These are phyloP conservation scores for Paracoccidioides brasiliensis DNA, from an alignment of 2,329 filamentous ascomycete species.

Conservation along the genomic window DNA sequence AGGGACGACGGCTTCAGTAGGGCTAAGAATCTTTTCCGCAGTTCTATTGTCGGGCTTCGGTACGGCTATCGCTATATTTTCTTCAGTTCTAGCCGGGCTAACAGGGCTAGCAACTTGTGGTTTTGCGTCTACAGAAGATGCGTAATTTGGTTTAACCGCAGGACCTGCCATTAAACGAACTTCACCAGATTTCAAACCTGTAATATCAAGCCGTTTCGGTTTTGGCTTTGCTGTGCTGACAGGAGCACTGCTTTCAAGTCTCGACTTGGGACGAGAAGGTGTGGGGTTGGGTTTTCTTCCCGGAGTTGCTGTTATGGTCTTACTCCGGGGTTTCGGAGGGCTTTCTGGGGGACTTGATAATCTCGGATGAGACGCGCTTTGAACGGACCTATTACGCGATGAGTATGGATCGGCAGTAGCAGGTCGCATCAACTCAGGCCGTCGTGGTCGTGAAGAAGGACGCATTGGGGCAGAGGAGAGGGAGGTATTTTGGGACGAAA, in stretches of 20 bases:
- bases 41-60: conserved; percentile 25
- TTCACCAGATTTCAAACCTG: conserved; percentile 18
- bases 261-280: conserved; percentile 22
- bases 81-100: conserved; percentile 18
- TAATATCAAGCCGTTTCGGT: conserved; percentile 22
- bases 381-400: conserved; percentile 13
- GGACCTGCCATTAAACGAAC: conserved; percentile 8
- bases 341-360: conserved; percentile 17
- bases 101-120: conserved; percentile 15
- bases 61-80: conserved; percentile 38
- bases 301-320: conserved; percentile 19
- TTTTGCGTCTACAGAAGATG: conserved; percentile 8
- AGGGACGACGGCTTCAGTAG: conserved; percentile 1
- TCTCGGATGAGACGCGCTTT: conserved; percentile 11
- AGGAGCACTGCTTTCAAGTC: conserved; percentile 17
- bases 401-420: conserved; percentile 44
- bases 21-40: conserved; percentile 12
- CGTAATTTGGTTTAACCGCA: conserved; percentile 19
- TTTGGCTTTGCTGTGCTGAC: conserved; percentile 21
- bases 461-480: conserved; percentile 49
- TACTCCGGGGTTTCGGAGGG: conserved; percentile 15
- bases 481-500: conserved; percentile 19
- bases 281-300: conserved; percentile 16
- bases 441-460: conserved; percentile 26
- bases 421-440: conserved; percentile 31